These are phyloP conservation scores for Acacia melanoxylon DNA, from an alignment of 306 rosid genomes.

Conservation along the genomic window DNA sequence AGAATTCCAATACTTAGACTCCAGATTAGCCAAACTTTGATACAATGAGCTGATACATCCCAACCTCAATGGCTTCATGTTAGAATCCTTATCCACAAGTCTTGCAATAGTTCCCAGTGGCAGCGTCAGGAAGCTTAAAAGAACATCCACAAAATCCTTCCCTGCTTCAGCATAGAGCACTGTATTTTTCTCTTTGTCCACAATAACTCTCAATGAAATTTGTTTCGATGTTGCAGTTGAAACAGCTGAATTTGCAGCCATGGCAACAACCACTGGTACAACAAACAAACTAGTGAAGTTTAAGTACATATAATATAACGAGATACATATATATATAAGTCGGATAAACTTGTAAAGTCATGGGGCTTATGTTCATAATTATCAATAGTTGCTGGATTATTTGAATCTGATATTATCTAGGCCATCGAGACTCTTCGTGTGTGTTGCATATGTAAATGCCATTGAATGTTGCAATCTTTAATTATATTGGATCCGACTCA, in stretches of 20 bases:
- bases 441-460: too few species aligned
- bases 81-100: background rate
- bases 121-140: background rate
- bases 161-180: background rate
- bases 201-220: background rate
- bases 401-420: too few species aligned
- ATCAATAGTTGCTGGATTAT: too few species aligned
- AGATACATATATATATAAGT: too few species aligned
- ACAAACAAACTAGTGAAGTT: too few species aligned
- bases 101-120: background rate
- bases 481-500: too few species aligned
- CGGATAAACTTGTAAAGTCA: too few species aligned
- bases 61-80: background rate
- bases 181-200: background rate
- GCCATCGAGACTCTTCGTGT: too few species aligned
- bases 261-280: too few species aligned
- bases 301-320: too few species aligned
- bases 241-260: background rate
- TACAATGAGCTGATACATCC: background rate
- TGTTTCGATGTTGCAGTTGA: background rate
- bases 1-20: background rate
- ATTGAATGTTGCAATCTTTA: too few species aligned
- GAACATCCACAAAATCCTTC: background rate
- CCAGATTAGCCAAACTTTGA: slow-evolving; percentile 3
- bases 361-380: too few species aligned